Base-by-base conservation (phyloP, 2,329 filamentous ascomycete genomes). In the Basipetospora chlamydospora region DNA sequence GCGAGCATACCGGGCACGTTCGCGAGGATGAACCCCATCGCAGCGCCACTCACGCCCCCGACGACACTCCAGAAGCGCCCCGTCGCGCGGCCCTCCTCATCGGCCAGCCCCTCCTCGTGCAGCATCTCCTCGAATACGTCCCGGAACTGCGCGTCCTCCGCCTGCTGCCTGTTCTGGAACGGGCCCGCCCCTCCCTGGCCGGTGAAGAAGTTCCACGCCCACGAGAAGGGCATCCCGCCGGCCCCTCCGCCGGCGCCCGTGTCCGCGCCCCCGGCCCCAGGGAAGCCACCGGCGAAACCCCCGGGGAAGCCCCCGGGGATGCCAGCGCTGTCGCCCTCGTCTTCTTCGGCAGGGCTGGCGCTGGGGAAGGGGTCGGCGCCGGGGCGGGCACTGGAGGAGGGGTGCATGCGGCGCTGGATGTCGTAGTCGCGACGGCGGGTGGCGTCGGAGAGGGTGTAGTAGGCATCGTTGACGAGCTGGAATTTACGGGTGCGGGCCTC, bases 11-110 rank as follows among this genome's bases (percentile, higher is more conserved):
- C 90, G 0, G 88, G 83, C 33, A 95, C 74, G 53, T 96, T 96
- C 20, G 80, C 90, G 18, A 96, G 71, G 46, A 98, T 98, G 56
- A 96, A 96, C 0, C 90, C 90, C 55, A 98, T 70, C 3, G 85
- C 83, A 10, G 80, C 88, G 22, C 90, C 90, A 51, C 84, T 90
- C 28, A 88, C 57, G 2, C 85, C 86, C 3, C 90, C 90, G 1
- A 95, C 54, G 43, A 95, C 57, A 39, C 77, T 70, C 88, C 90
- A 98, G 57, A 98, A 93, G 47, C 77, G 77, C 42, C 73, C 67
- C 2, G 76, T 88, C 13, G 34, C 22, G 10, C 30, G 5, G 32
- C 26, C 26, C 33, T 67, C 70, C 10, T 72, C 70, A 48, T 87
- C 82, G 0, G 83, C 82, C 67, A 96, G 73, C 45, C 85, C 71